Evolutionary conservation across 768 basidiomycete species (phyloP).

Genomic region (Suillus subalutaceus): DNA sequence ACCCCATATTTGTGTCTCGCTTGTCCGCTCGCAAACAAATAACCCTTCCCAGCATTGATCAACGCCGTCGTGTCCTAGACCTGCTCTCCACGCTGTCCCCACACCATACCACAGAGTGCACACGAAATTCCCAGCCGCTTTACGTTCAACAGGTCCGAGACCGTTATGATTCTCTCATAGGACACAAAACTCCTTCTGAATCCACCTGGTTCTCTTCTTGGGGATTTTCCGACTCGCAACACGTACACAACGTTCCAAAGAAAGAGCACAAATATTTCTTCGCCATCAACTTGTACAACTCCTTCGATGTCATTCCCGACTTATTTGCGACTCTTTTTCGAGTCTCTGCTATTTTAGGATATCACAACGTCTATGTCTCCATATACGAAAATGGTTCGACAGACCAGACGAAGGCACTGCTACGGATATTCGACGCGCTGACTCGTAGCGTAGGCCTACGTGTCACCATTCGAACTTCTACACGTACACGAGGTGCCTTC

Average conservation of each 20-base stretch:
- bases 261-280: conserved; percentile 97
- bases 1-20: conserved; percentile 49
- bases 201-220: conserved; percentile 64
- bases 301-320: conserved; percentile 98
- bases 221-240: conserved; percentile 49
- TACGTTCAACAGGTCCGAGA: conserved; percentile 86
- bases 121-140: conserved; percentile 77
- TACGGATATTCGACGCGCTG: conserved; percentile 93
- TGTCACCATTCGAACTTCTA: conserved; percentile 89
- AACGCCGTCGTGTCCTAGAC: conserved; percentile 84
- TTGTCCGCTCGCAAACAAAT: conserved; percentile 63
- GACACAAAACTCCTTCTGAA: conserved; percentile 58
- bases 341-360: conserved; percentile 88
- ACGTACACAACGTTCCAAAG: conserved; percentile 40
- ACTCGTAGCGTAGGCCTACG: conserved; percentile 89
- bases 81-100: conserved; percentile 86
- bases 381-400: conserved; percentile 99
- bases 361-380: conserved; percentile 97
- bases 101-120: conserved; percentile 93
- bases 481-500: conserved; percentile 92
- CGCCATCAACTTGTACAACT: conserved; percentile 99
- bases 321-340: conserved; percentile 96
- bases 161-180: conserved; percentile 83
- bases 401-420: conserved; percentile 96
- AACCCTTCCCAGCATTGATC: conserved; percentile 77